Evolutionary conservation across 1,139 yeast species (phyloP).

Genomic region (Geotrichum bryndzae): DNA sequence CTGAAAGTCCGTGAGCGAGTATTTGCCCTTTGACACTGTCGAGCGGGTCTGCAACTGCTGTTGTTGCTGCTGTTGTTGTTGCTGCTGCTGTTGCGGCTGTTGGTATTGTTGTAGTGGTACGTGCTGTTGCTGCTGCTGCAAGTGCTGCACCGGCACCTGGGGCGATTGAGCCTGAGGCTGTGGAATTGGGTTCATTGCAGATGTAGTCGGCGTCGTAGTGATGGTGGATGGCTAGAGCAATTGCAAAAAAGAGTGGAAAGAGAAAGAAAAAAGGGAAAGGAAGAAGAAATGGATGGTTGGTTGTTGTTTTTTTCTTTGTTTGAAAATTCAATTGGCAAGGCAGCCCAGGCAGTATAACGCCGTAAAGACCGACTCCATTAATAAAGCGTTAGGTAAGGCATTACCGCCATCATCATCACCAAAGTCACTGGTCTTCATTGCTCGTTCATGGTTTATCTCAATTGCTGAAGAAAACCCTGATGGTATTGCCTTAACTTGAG

Average conservation of each 20-base stretch:
- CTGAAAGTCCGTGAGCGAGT: constrained; percentile 80
- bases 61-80: neutral
- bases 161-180: neutral
- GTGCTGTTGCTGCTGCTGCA: neutral
- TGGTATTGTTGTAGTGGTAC: neutral
- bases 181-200: neutral
- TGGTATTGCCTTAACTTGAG: neutral
- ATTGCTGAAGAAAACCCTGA: neutral
- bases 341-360: neutral
- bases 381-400: neutral
- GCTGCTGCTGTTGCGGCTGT: neutral
- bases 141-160: neutral
- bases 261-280: neutral
- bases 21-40: constrained; percentile 77
- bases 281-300: neutral
- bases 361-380: neutral
- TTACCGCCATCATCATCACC: neutral
- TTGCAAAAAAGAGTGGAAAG: neutral
- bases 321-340: neutral
- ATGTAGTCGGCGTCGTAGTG: neutral
- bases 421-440: neutral
- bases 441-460: neutral
- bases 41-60: constrained; percentile 22
- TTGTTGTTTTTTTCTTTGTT: neutral
- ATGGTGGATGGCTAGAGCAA: neutral